phyloP scores from a whole-genome alignment of 176 grass and related monocot species.

The Canna indica region DNA sequence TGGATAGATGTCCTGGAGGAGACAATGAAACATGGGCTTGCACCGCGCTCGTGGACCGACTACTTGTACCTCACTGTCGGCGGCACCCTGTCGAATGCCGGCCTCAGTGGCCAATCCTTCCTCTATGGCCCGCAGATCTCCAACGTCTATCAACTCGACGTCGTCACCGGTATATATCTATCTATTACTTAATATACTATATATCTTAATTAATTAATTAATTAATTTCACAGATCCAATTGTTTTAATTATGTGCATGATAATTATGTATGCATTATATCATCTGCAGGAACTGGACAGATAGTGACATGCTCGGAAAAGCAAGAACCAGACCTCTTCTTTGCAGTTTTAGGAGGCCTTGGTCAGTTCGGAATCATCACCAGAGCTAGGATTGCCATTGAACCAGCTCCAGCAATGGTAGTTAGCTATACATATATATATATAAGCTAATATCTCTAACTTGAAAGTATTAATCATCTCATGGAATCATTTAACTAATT shows the following conservation, averaged over 20 bases:
- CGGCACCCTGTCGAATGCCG: conserved; percentile 18
- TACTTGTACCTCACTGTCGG: conserved; percentile 15
- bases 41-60: conserved; percentile 16
- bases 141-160: conserved; percentile 11
- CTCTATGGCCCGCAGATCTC: conserved; percentile 10
- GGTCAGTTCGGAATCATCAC: conserved; percentile 21
- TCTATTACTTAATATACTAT: not conserved
- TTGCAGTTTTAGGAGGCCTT: conserved; percentile 7
- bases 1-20: conserved; percentile 17
- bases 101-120: conserved; percentile 15
- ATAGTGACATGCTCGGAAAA: conserved; percentile 3
- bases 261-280: not conserved
- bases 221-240: not conserved
- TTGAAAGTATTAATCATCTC: not conserved
- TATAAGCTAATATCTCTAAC: not conserved
- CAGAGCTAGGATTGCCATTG: conserved; percentile 7
- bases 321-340: conserved; percentile 7
- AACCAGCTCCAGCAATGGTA: conserved; percentile 14
- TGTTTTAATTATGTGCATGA: not conserved
- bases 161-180: conserved; percentile 3
- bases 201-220: not conserved
- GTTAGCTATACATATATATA: too few relatives aligned
- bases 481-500: not conserved
- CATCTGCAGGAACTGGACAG: conserved; percentile 4
- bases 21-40: conserved; percentile 5